These are phyloP conservation scores for Massarina eburnea DNA, from an alignment of 2,329 filamentous ascomycete species.

Conservation along the genomic window DNA sequence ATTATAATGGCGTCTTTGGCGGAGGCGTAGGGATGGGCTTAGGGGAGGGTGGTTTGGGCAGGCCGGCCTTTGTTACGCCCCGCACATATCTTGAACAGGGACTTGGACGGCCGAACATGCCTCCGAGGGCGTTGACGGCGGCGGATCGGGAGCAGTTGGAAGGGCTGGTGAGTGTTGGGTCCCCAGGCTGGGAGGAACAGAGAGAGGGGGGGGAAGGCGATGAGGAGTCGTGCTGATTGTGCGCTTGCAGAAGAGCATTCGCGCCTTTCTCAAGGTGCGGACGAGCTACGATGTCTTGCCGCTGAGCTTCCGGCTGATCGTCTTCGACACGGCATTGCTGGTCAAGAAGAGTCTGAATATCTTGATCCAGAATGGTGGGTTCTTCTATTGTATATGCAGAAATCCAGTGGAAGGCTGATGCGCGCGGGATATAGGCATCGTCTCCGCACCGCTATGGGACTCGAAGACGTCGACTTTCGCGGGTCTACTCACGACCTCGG, in stretches of 20 bases:
- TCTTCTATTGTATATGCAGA: neutral
- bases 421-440: constrained; percentile 68
- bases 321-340: constrained; percentile 90
- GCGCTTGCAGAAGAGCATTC: constrained; percentile 72
- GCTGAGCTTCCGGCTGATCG: constrained; percentile 90
- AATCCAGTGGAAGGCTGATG: neutral
- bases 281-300: constrained; percentile 98
- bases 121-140: constrained; percentile 53
- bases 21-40: neutral
- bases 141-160: constrained; percentile 77
- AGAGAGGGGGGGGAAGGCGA: neutral
- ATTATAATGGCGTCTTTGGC: neutral
- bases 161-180: constrained; percentile 64
- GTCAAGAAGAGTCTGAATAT: constrained; percentile 98
- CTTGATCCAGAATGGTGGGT: constrained; percentile 86
- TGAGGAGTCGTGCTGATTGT: neutral
- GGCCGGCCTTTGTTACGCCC: constrained; percentile 40
- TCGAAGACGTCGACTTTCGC: constrained; percentile 91
- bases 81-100: constrained; percentile 39
- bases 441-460: constrained; percentile 96
- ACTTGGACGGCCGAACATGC: constrained; percentile 19
- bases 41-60: too few species aligned
- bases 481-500: constrained; percentile 89
- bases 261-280: constrained; percentile 92
- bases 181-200: neutral